phyloP scores from a whole-genome alignment of 345 rosid species.

The Abelmoschus esculentus region DNA sequence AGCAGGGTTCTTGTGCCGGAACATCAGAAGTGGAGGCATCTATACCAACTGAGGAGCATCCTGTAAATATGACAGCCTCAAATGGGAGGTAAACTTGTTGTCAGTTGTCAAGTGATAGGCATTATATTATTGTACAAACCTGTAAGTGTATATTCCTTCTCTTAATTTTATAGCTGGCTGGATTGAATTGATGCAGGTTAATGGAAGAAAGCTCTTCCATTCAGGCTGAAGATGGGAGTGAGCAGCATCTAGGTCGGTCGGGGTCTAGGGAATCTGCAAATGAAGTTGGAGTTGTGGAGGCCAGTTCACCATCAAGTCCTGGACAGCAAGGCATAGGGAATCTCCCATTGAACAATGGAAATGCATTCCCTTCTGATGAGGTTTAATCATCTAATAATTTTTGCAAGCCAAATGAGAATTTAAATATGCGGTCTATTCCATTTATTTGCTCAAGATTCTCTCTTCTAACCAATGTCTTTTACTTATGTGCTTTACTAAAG shows the following conservation, averaged over 20 bases:
- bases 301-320: constrained; percentile 50
- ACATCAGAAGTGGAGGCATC: constrained; percentile 35
- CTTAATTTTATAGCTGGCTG: not conserved
- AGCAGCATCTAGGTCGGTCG: constrained; percentile 63
- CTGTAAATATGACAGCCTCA: constrained; percentile 28
- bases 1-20: constrained; percentile 34
- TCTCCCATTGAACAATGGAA: constrained; percentile 39
- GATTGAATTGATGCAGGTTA: constrained; percentile 33
- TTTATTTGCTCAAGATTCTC: not conserved
- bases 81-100: constrained; percentile 59
- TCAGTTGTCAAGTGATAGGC: not conserved
- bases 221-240: constrained; percentile 63
- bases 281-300: constrained; percentile 32
- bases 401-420: not conserved
- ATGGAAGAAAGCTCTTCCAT: constrained; percentile 55
- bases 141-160: not conserved
- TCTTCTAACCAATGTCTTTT: constrained; percentile 8
- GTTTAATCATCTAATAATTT: constrained; percentile 23
- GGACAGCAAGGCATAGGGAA: constrained; percentile 29
- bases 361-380: constrained; percentile 70
- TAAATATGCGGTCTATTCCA: not conserved
- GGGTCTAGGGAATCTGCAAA: constrained; percentile 47
- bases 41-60: constrained; percentile 33
- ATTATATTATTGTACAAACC: not conserved
- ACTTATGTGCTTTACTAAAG: constrained; percentile 6